Conservation (phyloP, 139 green algal genomes). For the Pleodorina starrii region DNA sequence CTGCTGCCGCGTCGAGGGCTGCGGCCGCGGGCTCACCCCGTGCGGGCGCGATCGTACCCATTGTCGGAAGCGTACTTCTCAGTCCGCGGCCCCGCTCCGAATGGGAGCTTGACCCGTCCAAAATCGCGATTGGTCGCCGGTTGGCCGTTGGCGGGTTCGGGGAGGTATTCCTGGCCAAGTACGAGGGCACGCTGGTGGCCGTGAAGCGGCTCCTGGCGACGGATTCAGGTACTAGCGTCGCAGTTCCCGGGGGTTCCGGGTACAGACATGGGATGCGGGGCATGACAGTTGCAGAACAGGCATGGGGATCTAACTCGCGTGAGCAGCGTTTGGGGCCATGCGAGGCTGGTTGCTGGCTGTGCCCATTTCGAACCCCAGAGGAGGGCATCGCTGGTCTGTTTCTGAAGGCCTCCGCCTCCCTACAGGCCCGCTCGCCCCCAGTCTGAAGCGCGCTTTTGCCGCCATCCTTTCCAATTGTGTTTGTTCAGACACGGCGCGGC, state of each 20-base stretch:
- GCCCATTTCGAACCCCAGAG: too few relatives aligned
- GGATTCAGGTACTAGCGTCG: slow-evolving; percentile 61
- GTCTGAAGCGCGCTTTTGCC: too few relatives aligned
- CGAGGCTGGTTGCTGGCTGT: too few relatives aligned
- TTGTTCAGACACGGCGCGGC: slow-evolving; percentile 56
- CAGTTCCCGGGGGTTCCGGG: too few relatives aligned
- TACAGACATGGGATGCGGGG: too few relatives aligned
- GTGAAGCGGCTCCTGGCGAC: slow-evolving; percentile 76
- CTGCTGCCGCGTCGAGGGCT: background rate
- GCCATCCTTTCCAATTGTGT: too few relatives aligned
- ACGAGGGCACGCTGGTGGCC: slow-evolving; percentile 79
- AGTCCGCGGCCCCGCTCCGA: slow-evolving; percentile 48
- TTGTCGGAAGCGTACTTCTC: background rate
- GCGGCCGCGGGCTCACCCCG: background rate
- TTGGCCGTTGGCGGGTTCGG: slow-evolving; percentile 77
- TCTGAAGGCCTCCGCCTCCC: too few relatives aligned
- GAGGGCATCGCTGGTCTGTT: too few relatives aligned
- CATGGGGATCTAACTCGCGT: too few relatives aligned
- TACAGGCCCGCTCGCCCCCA: too few relatives aligned
- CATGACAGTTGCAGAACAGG: too few relatives aligned
- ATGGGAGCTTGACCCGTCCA: slow-evolving; percentile 70
- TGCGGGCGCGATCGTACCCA: background rate
- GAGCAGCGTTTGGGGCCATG: too few relatives aligned
- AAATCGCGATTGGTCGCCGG: slow-evolving; percentile 59
- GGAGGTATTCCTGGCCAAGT: slow-evolving; percentile 79